These are phyloP conservation scores for Mortierella sp. DNA, from an alignment of 371 early-diverging fungal genomes.

Conservation along the genomic window DNA sequence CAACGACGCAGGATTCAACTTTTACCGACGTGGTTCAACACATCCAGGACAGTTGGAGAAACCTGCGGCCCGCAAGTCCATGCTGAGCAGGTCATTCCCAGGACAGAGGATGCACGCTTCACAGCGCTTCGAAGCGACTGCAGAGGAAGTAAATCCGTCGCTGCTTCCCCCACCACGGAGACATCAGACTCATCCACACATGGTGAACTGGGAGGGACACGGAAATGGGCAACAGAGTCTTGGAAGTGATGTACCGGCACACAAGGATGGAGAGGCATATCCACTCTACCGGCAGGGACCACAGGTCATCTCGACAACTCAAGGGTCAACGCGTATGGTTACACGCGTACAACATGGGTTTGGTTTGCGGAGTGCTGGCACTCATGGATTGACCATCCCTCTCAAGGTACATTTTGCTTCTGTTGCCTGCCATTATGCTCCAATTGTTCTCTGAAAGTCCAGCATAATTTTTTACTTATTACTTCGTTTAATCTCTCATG, in stretches of 20 bases:
- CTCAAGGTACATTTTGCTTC: slow-evolving; percentile 13
- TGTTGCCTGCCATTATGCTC: not conserved
- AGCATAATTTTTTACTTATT: no score
- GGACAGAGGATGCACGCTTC: slow-evolving; percentile 12
- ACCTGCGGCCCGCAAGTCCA: not conserved
- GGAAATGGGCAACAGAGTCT: not conserved
- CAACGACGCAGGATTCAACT: slow-evolving; percentile 9
- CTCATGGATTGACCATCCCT: slow-evolving; percentile 14
- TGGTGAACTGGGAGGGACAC: slow-evolving; percentile 1
- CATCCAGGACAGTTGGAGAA: slow-evolving; percentile 6
- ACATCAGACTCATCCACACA: slow-evolving; percentile 7
- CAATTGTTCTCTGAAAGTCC: not conserved
- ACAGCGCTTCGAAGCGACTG: not conserved
- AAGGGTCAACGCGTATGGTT: not conserved
- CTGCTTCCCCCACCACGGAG: not conserved
- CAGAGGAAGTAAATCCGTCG: not conserved
- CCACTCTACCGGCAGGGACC: not conserved
- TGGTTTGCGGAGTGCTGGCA: not conserved
- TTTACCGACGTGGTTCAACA: not conserved
- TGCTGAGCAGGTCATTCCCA: slow-evolving; percentile 19
- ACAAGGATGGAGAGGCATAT: slow-evolving; percentile 3
- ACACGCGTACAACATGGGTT: slow-evolving; percentile 6
- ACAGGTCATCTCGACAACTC: not conserved
- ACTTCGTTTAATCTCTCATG: no score
- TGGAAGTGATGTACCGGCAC: not conserved